Evolutionary conservation across 768 basidiomycete genomes (phyloP).

Genomic region (Asterophora lycoperdoides): DNA sequence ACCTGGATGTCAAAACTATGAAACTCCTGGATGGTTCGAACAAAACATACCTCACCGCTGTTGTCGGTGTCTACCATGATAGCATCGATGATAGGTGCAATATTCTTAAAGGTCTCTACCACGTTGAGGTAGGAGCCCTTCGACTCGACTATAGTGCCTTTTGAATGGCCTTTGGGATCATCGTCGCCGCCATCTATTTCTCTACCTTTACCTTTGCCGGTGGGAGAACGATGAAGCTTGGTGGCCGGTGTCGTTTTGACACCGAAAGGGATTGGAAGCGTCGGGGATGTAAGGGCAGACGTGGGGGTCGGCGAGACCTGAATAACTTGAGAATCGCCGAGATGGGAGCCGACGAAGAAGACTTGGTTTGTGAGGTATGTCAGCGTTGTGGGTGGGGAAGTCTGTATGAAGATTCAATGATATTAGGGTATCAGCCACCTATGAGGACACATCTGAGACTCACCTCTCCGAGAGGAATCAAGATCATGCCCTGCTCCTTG

Average conservation of each 20-base stretch:
- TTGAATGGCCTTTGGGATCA: conserved; percentile 21
- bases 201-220: conserved; percentile 38
- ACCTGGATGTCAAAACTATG: not conserved
- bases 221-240: conserved; percentile 24
- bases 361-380: conserved; percentile 68
- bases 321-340: conserved; percentile 76
- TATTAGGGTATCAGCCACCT: too few relatives aligned
- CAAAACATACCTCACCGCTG: conserved; percentile 55
- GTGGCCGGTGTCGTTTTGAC: conserved; percentile 39
- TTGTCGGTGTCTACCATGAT: conserved; percentile 68
- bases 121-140: conserved; percentile 57
- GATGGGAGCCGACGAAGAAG: conserved; percentile 77
- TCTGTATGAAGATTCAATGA: conserved; percentile 37
- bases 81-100: conserved; percentile 83
- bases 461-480: conserved; percentile 74
- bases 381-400: conserved; percentile 65
- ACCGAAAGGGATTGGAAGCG: conserved; percentile 48
- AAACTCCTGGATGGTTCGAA: too few relatives aligned
- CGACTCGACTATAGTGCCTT: conserved; percentile 47
- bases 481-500: conserved; percentile 39
- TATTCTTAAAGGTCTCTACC: conserved; percentile 64
- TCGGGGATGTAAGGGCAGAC: conserved; percentile 36
- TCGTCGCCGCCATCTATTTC: conserved; percentile 31
- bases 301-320: conserved; percentile 48
- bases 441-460: conserved; percentile 6